Evolutionary conservation across 202 grass and related monocot species (phyloP).

Genomic region (Panicum virgatum): DNA sequence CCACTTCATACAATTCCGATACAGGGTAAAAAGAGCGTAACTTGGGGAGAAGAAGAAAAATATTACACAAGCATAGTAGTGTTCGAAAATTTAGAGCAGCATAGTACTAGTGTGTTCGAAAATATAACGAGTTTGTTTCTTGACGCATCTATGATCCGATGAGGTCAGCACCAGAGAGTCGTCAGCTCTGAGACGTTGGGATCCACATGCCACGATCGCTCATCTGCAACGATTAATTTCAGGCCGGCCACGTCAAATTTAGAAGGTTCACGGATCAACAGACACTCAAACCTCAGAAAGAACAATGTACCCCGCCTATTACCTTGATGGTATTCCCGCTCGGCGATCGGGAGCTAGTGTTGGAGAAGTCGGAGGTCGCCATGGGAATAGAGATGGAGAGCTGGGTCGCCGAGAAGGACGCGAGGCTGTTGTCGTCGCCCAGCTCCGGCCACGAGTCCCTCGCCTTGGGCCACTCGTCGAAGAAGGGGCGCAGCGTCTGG

Average conservation of each 20-base stretch:
- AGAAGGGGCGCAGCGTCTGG: conserved; percentile 76
- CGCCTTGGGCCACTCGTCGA: conserved; percentile 83
- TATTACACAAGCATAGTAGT: neutral
- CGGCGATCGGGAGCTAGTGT: conserved; percentile 60
- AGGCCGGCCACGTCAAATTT: neutral
- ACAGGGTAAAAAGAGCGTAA: neutral
- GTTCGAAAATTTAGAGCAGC: conserved; percentile 17
- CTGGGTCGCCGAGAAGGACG: conserved; percentile 73
- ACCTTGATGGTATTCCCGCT: conserved; percentile 51
- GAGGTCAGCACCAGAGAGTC: conserved; percentile 4
- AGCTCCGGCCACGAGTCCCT: conserved; percentile 70
- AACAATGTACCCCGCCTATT: neutral
- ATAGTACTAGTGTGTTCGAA: conserved; percentile 6
- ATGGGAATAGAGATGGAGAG: conserved; percentile 91
- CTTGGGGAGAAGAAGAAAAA: neutral
- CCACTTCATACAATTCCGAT: conserved; percentile 16
- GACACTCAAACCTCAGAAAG: neutral
- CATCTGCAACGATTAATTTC: conserved; percentile 44
- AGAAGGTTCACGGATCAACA: neutral
- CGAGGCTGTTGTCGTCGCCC: conserved; percentile 42
- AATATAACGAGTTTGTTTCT: neutral
- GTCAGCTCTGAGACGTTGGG: neutral
- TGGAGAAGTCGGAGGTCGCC: conserved; percentile 71
- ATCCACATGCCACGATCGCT: conserved; percentile 22
- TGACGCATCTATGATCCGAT: neutral